Conservation (phyloP, 805 yeast species). For the Starmerella potacharoeniae region DNA sequence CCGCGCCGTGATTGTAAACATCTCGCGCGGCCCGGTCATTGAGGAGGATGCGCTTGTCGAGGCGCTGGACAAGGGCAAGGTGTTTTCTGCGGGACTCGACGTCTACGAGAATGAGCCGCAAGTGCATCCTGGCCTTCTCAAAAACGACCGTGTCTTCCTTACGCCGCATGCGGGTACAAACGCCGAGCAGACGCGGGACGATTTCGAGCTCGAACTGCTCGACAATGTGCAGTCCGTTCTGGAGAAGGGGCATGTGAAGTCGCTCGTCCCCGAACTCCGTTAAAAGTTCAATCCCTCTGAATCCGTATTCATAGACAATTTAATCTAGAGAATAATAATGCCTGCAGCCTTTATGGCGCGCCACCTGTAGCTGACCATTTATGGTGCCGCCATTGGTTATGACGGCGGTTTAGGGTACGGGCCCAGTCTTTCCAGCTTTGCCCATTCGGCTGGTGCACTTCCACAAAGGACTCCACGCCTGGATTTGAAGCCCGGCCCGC, state of each 20-base stretch:
- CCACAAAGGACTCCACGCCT: not conserved
- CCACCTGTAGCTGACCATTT: too few species aligned
- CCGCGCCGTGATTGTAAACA: conserved; percentile 67
- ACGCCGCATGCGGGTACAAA: conserved; percentile 88
- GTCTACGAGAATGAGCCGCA: conserved; percentile 57
- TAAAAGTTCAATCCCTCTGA: not conserved
- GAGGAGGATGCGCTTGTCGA: conserved; percentile 45
- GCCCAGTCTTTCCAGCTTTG: not conserved
- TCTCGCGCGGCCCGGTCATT: conserved; percentile 78
- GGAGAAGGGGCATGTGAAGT: conserved; percentile 48
- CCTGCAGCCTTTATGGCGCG: too few species aligned
- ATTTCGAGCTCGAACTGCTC: conserved; percentile 66
- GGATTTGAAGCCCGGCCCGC: not conserved
- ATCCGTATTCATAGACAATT: too few species aligned
- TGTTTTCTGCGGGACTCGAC: conserved; percentile 49
- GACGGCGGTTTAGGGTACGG: not conserved
- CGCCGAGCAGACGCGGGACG: conserved; percentile 55
- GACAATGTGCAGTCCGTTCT: conserved; percentile 47
- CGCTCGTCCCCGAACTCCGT: not conserved
- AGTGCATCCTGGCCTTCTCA: conserved; percentile 42
- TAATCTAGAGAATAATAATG: too few species aligned
- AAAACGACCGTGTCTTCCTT: conserved; percentile 44
- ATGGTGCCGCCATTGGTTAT: not conserved
- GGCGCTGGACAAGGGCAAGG: conserved; percentile 42
- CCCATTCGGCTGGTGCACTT: not conserved